phyloP scores from a whole-genome alignment of 2,329 filamentous ascomycete genomes.

The Diaporthe humulicola region DNA sequence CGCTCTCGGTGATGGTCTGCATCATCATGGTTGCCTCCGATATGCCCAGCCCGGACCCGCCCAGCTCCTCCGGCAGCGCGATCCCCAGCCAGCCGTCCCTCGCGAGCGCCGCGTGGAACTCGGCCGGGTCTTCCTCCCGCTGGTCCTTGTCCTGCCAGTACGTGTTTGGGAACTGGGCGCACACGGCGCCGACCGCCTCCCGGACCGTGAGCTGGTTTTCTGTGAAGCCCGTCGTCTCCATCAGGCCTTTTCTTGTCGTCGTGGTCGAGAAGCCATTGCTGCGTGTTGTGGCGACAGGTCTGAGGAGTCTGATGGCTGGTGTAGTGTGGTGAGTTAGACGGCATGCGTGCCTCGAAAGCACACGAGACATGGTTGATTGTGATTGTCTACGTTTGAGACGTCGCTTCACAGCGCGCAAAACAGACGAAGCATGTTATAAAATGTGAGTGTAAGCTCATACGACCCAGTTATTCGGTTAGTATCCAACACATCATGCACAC shows the following conservation, averaged over 20 bases:
- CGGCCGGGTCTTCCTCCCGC: slow-evolving; percentile 76
- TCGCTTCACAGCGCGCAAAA: background rate
- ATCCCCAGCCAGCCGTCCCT: slow-evolving; percentile 86
- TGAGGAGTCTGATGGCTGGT: background rate
- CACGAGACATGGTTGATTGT: slow-evolving; percentile 22
- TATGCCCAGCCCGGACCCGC: slow-evolving; percentile 82
- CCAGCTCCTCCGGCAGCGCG: slow-evolving; percentile 79
- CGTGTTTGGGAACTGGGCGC: slow-evolving; percentile 77
- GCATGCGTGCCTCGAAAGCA: background rate
- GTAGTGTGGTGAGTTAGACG: slow-evolving; percentile 1
- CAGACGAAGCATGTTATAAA: background rate
- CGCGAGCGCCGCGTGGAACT: slow-evolving; percentile 81
- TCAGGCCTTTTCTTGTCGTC: slow-evolving; percentile 57
- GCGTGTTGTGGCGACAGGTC: slow-evolving; percentile 40
- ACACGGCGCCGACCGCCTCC: slow-evolving; percentile 77
- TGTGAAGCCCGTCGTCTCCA: slow-evolving; percentile 81
- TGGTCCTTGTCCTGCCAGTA: slow-evolving; percentile 85
- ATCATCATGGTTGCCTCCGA: slow-evolving; percentile 90
- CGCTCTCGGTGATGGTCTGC: slow-evolving; percentile 83
- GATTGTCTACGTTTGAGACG: background rate
- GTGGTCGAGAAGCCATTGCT: slow-evolving; percentile 55
- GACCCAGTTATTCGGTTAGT: background rate
- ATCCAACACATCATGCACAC: background rate
- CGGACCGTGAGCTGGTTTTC: slow-evolving; percentile 80
- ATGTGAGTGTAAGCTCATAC: background rate